A percentile compares a stretch with the other conserved stretches of the same genome.
Conservation (phyloP, 108 stramenopile species). For the Pelagomonas calceolata region DNA sequence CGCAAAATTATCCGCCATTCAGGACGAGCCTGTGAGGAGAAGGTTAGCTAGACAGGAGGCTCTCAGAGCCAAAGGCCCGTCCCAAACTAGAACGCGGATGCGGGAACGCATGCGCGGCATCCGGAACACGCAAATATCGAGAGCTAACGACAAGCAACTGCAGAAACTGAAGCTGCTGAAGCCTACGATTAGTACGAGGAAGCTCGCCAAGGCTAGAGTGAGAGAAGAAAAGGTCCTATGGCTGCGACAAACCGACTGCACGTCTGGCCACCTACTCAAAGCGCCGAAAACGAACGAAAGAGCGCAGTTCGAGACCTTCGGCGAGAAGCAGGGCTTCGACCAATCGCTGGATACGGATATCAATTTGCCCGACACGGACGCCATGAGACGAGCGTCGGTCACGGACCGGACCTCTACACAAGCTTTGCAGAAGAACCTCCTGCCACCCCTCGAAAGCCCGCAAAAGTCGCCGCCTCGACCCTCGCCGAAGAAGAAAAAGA, state of each 20-base stretch:
- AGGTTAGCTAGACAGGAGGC: background rate
- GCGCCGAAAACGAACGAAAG: background rate
- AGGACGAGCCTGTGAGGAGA: background rate
- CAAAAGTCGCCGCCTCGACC: too few relatives aligned
- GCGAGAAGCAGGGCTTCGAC: too few relatives aligned
- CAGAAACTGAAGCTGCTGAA: background rate
- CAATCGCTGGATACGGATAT: too few relatives aligned
- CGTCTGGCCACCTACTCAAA: slow-evolving; percentile 6
- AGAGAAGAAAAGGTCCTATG: background rate
- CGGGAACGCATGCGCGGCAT: background rate
- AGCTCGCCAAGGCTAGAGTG: background rate
- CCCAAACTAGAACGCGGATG: background rate
- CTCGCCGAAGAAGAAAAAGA: too few relatives aligned
- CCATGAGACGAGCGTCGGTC: too few relatives aligned
- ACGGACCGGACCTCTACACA: too few relatives aligned
- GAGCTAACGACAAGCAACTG: background rate
- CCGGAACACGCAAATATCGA: background rate
- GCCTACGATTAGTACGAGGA: background rate
- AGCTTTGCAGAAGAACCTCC: too few relatives aligned
- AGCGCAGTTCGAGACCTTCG: too few relatives aligned
- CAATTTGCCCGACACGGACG: too few relatives aligned
- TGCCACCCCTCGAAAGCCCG: too few relatives aligned
- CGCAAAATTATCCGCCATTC: background rate
- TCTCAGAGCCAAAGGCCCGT: background rate
- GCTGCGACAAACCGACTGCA: slow-evolving; percentile 8